Conservation (phyloP, 441 rosid genomes). For the Eutrema salsugineum region DNA sequence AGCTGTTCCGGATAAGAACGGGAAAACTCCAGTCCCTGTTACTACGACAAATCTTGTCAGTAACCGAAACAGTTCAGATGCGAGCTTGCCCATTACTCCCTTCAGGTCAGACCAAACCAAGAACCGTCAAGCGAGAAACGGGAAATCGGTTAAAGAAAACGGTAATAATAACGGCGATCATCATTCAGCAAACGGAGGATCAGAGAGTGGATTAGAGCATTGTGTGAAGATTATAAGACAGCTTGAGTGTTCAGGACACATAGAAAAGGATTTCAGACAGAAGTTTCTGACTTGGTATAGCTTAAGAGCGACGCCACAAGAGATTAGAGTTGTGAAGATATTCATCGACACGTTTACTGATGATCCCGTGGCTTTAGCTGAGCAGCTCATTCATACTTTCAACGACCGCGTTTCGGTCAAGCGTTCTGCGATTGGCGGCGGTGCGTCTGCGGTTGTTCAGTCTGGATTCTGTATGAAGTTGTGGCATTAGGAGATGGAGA, state of each 20-base stretch:
- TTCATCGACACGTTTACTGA: slow-evolving; percentile 72
- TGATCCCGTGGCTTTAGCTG: slow-evolving; percentile 87
- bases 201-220: slow-evolving; percentile 69
- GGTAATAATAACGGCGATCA: slow-evolving; percentile 67
- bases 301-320: slow-evolving; percentile 78
- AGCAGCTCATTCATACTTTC: slow-evolving; percentile 88
- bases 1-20: slow-evolving; percentile 19
- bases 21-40: slow-evolving; percentile 36
- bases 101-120: slow-evolving; percentile 52
- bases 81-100: slow-evolving; percentile 83
- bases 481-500: slow-evolving; percentile 58
- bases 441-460: slow-evolving; percentile 58
- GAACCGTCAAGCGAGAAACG: slow-evolving; percentile 46
- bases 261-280: slow-evolving; percentile 84
- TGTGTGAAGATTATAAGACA: slow-evolving; percentile 86
- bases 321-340: slow-evolving; percentile 77
- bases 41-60: slow-evolving; percentile 18
- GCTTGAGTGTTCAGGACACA: slow-evolving; percentile 87
- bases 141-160: slow-evolving; percentile 46
- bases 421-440: slow-evolving; percentile 36
- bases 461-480: slow-evolving; percentile 96
- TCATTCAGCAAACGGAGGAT: slow-evolving; percentile 41
- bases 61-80: slow-evolving; percentile 36
- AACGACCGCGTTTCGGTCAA: slow-evolving; percentile 64
- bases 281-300: slow-evolving; percentile 98